Conservation (phyloP, 2,329 filamentous ascomycete genomes). For the Fusarium caatingaense region DNA sequence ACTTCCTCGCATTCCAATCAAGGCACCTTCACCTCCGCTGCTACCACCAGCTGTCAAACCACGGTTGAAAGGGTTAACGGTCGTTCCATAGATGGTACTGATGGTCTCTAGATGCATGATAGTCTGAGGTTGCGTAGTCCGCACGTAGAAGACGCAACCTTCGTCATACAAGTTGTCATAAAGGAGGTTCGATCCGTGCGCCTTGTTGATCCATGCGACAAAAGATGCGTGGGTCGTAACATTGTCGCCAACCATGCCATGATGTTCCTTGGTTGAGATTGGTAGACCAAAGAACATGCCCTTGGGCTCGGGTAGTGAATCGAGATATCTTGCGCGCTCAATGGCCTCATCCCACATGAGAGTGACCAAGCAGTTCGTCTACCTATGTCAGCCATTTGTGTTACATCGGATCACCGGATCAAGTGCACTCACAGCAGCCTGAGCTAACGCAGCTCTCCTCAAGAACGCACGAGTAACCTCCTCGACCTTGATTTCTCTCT, state of each 20-base stretch:
- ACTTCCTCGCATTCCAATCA: conserved; percentile 56
- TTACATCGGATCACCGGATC: too few relatives aligned
- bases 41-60: conserved; percentile 71
- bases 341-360: conserved; percentile 53
- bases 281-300: conserved; percentile 51
- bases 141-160: conserved; percentile 61
- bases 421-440: conserved; percentile 36
- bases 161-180: conserved; percentile 47
- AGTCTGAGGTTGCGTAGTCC: conserved; percentile 75
- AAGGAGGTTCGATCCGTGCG: conserved; percentile 49
- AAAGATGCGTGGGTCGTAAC: conserved; percentile 47
- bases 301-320: conserved; percentile 49
- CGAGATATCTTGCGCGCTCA: conserved; percentile 48
- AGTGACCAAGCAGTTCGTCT: conserved; percentile 51
- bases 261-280: conserved; percentile 53
- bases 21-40: conserved; percentile 66
- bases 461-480: conserved; percentile 46
- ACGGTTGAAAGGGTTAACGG: conserved; percentile 72
- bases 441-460: conserved; percentile 43
- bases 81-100: conserved; percentile 72
- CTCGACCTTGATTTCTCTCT: conserved; percentile 41
- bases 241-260: conserved; percentile 50
- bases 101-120: conserved; percentile 67
- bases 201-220: conserved; percentile 49
- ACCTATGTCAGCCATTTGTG: background rate